Base-by-base conservation (phyloP, 2,329 filamentous ascomycete genomes). In the Aspergillus clavatus region DNA sequence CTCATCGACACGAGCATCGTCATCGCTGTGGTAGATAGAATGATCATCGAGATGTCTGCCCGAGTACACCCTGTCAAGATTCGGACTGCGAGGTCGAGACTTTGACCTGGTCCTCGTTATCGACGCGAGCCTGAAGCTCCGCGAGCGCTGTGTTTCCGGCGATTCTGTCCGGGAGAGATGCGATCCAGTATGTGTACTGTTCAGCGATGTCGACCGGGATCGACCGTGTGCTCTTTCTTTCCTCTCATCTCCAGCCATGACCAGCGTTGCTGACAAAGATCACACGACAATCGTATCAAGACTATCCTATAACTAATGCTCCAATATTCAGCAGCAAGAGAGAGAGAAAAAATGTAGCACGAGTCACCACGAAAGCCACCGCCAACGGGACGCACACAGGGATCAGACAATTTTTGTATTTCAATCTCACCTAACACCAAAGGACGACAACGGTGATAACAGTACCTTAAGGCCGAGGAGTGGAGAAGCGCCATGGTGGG, bases 31-130 rank as follows among this genome's bases (percentile, higher is more conserved):
- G 23, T 66, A 68, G 5, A 60, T 46, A 6, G 58, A 60, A 5
- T 63, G 53, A 42, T 69, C 63, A 40, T 70, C 65, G 1, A 65
- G 51, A 44, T 67, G 60, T 18, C 54, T 55, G 3, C 52, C 62
- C 1, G 64, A 66, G 47, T 61, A 56, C 2, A 63, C 50, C 16
- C 59, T 52, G 31, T 58, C 48, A 1, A 66, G 44, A 18, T 49
- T 45, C 10, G 29, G 12, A 14, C 47, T 44, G 10, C 51, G 43
- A 3, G 44, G 35, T 27, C 49, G 45, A 4, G 56, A 57, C 12
- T 43, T 36, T 38, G 59, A 58, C 8, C 51, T 43, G 1, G 53
- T 37, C 16, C 46, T 47, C 5, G 46, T 43, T 33, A 28, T 43
- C 18, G 47, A 22, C 19, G 44, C 24, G 23, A 37, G 26, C 22